Conservation (phyloP, 305 asterid species). For the Solanum hybrid region DNA sequence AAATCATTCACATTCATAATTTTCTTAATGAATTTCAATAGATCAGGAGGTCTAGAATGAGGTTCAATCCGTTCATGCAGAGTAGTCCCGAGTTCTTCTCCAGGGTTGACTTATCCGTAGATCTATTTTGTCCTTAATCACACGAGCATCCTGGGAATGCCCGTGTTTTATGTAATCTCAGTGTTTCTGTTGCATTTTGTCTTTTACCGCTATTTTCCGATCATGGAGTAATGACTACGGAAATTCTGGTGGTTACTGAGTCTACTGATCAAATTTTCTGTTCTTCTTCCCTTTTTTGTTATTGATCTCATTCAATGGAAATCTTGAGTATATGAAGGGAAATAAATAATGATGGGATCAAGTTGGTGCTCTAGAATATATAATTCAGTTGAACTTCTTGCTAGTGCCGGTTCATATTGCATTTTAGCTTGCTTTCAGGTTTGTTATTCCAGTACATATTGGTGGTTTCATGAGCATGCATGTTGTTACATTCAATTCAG, state of each 20-base stretch:
- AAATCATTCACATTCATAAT: background rate
- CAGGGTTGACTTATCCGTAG: background rate
- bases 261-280: background rate
- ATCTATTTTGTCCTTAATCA: background rate
- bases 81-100: background rate
- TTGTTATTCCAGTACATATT: background rate
- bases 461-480: background rate
- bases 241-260: background rate
- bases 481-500: background rate
- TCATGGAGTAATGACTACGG: background rate
- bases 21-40: background rate
- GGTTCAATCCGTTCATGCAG: background rate
- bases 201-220: background rate
- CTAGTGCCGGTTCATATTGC: background rate
- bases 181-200: background rate
- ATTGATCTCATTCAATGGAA: background rate
- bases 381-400: background rate
- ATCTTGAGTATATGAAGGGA: background rate
- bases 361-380: background rate
- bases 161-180: background rate
- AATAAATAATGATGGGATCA: background rate
- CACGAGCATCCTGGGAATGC: background rate
- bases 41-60: background rate
- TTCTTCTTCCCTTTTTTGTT: background rate
- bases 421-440: background rate